Base-by-base conservation (phyloP, 1,284 basidiomycete genomes). In the Exobasidium rhododendri region DNA sequence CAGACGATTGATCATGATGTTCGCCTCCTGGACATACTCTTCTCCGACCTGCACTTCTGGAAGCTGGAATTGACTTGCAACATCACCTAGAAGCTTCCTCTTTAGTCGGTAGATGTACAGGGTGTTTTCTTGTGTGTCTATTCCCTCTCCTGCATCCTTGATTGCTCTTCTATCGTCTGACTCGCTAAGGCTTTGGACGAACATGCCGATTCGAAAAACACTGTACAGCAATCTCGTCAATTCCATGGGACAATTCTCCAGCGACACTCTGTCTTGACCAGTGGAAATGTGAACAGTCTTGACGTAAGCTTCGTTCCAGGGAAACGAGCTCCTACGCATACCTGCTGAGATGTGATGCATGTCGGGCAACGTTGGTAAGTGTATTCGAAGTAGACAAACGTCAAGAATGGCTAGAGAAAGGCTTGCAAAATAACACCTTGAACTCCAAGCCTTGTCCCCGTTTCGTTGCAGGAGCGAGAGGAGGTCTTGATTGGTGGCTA, bases 401-500 rank as follows among this genome's bases (percentile, higher is more conserved):
- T 61, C 59, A 26, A 61, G 54, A 53, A 61, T 61, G 52, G 59
- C 52, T 1, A 61, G 59, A 24, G 32, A 56, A 24, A 61, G 54
- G 22, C 43, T 40, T 20, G 59, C 59, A 30, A 55, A 61, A 46
- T 57, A 61, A 29, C 53, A 40, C 40, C 54, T 35, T 30, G 59
- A 45, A 22, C 24, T 46, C 46, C 47, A 61, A 31, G 56, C 26
- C 29, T 26, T 17, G 14, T 40, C 35, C 17, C 35, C 35, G 17
- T 40, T 40, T 10, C 44, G 22, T 44, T 29, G 54, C 47, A 61
- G 29, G 28, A 61, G 51, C n/a, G 6, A 4, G 4, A 32, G 17
- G 32, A 61, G 43, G 3, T 53, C 17, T 11, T 43, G 59, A 4
- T 58, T 61, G 13, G 59, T 61, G 5, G 59, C 59, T 11, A 61